Evolutionary conservation across 23 red algal genomes (phyloP), one percentile per base, ranked within the genome.

Genomic region (Gracilariopsis chorda): DNA sequence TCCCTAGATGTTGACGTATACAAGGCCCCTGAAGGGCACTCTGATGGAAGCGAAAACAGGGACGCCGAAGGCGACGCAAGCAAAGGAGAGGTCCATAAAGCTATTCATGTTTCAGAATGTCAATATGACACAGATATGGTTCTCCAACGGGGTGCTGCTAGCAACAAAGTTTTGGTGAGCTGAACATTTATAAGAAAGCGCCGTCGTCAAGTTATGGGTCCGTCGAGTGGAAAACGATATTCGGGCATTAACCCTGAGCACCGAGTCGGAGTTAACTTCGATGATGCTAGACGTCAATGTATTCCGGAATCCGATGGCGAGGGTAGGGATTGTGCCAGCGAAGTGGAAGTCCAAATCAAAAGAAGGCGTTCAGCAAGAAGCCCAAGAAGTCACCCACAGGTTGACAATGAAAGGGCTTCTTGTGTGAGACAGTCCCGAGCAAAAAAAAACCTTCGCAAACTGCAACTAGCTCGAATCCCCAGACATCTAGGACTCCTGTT

Each of bases 61-160:
- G 36, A 47, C 63, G 51, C 41, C 17, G 73, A 51, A 32, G 51
- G 17, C 4, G 45, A 51, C 8, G 3, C n/a, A 53, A 23, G 51
- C 32, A 1, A 33, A 56, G n/a, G n/a, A n/a, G n/a, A n/a, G n/a
- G 73, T 23, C 8, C 3, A 6, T 7, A 43, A 76, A 41, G 6
- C 19, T 43, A 57, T 44, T 39, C 14, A 56, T 19, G 53, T 59
- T 49, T 32, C 63, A 32, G 63, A 64, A 10, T 88, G 65, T 48
- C 84, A 88, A 51, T 47, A 76, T 41, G 84, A 77, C 14, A 77
- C 84, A 59, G 84, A 88, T 30, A 32, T 77, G 35, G 80, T 84
- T 40, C 67, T 88, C 16, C 47, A 77, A 60, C 7, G 76, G 55
- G 68, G 51, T 55, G 84, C 65, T 62, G 84, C 84, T 23, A 61